Evolutionary conservation across 2,329 filamentous ascomycete genomes (phyloP).

Genomic region (Hypocreales sp.): DNA sequence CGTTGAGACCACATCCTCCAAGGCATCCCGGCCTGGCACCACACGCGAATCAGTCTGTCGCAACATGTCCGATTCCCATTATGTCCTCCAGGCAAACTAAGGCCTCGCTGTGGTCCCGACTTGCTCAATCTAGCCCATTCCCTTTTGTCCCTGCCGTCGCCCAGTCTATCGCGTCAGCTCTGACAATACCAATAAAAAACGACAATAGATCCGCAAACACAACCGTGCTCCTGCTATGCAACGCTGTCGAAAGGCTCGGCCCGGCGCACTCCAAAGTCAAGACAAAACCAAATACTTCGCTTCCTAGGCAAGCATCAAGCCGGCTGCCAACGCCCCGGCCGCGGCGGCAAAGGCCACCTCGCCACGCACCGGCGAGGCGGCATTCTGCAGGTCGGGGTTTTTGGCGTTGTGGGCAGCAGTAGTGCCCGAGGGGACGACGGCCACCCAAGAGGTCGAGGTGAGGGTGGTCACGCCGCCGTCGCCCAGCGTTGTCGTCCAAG

Average conservation of each 20-base stretch:
- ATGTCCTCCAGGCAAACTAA: too few species aligned
- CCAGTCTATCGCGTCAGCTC: too few species aligned
- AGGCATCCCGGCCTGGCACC: too few species aligned
- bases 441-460: constrained; percentile 34
- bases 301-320: constrained; percentile 11
- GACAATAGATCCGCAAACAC: too few species aligned
- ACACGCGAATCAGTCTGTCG: too few species aligned
- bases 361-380: constrained; percentile 10
- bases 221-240: background rate
- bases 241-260: background rate
- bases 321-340: constrained; percentile 13
- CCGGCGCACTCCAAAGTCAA: too few species aligned
- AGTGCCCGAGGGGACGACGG: constrained; percentile 20
- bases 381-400: constrained; percentile 21
- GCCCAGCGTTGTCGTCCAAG: constrained; percentile 28
- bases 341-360: constrained; percentile 11
- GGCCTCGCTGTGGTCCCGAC: too few species aligned
- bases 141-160: too few species aligned
- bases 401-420: constrained; percentile 10
- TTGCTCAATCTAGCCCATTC: too few species aligned
- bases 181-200: too few species aligned
- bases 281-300: background rate
- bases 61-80: too few species aligned
- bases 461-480: constrained; percentile 28
- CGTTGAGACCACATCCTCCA: too few species aligned